A percentile compares a stretch with the other conserved stretches of the same genome.
Evolutionary conservation across 2,329 filamentous ascomycete genomes (phyloP).

Genomic region (Aspergillus pseudoterreus): DNA sequence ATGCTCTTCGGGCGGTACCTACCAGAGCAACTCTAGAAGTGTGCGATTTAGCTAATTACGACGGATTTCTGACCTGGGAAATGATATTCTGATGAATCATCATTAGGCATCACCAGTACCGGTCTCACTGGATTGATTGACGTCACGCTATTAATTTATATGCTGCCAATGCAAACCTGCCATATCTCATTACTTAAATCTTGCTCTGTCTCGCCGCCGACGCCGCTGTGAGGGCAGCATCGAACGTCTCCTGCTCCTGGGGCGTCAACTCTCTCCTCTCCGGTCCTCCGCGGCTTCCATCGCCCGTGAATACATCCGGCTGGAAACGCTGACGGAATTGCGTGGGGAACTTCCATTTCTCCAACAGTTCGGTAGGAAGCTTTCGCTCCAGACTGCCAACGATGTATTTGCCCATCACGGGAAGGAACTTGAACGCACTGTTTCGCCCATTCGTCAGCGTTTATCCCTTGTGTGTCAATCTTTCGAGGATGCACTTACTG

Average conservation of each 20-base stretch:
- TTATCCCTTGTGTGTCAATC: background rate
- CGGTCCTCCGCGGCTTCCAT: constrained; percentile 32
- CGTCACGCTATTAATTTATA: background rate
- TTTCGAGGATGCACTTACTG: constrained; percentile 19
- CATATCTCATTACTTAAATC: constrained; percentile 12
- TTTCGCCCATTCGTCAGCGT: no score
- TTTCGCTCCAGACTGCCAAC: constrained; percentile 51
- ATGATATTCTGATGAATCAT: background rate
- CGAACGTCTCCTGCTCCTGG: constrained; percentile 13
- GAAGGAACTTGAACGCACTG: constrained; percentile 61
- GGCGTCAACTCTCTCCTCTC: constrained; percentile 22
- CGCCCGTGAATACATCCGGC: constrained; percentile 17
- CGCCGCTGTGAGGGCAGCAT: constrained; percentile 16
- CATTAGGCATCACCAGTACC: no score
- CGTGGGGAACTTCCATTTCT: constrained; percentile 53
- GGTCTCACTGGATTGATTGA: background rate
- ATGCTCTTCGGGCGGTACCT: constrained; percentile 22
- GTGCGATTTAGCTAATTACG: background rate
- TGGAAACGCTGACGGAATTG: constrained; percentile 17
- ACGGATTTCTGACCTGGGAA: no score
- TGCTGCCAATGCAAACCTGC: background rate
- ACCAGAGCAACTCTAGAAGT: constrained; percentile 18
- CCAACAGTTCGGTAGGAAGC: constrained; percentile 49
- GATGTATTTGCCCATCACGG: constrained; percentile 59
- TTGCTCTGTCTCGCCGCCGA: constrained; percentile 18